phyloP scores from a whole-genome alignment of 805 yeast genomes.

The Zygoascus bituminiphila region DNA sequence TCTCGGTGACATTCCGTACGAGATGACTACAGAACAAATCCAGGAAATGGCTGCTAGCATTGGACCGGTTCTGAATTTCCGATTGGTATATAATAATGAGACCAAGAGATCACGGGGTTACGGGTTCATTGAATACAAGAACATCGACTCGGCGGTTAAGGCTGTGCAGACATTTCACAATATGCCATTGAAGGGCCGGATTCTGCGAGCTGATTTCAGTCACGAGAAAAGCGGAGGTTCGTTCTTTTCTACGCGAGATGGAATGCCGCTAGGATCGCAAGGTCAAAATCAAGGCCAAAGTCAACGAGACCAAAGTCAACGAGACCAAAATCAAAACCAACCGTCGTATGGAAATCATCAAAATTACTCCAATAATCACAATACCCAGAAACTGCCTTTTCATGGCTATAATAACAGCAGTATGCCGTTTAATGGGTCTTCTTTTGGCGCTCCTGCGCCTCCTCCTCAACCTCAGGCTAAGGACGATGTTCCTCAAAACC shows the following conservation, averaged over 20 bases:
- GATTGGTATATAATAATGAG: conserved; percentile 19
- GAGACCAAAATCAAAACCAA: not conserved
- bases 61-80: conserved; percentile 18
- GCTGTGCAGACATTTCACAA: conserved; percentile 18
- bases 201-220: conserved; percentile 20
- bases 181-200: conserved; percentile 13
- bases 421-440: not conserved
- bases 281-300: conserved; percentile 6
- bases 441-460: not conserved
- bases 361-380: not conserved
- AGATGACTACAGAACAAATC: conserved; percentile 18
- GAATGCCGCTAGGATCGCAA: not conserved
- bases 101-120: conserved; percentile 19
- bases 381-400: not conserved
- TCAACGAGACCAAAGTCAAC: not conserved
- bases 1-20: conserved; percentile 25
- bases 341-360: too few species aligned
- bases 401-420: not conserved
- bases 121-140: conserved; percentile 20
- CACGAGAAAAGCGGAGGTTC: conserved; percentile 6
- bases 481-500: conserved; percentile 40
- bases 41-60: conserved; percentile 8
- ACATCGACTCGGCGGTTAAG: conserved; percentile 14
- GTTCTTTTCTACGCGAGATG: conserved; percentile 1
- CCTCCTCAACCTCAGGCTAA: conserved; percentile 30